phyloP scores from a whole-genome alignment of 805 yeast species.

The Spathaspora arborariae region DNA sequence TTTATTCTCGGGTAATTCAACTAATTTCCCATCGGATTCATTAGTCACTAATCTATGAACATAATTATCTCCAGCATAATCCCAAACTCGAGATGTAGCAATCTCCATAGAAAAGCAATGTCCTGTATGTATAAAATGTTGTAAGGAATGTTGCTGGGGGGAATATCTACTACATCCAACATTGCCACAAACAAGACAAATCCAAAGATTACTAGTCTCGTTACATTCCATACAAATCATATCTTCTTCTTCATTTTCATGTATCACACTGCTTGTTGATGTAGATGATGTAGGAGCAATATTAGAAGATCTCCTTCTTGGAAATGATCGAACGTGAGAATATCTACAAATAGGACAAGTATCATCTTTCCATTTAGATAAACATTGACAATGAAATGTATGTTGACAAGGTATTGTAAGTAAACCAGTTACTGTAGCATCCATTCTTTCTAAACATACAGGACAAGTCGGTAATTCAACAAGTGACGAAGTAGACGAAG shows the following conservation, averaged over 20 bases:
- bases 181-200: constrained; percentile 85
- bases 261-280: constrained; percentile 23
- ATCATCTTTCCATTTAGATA: constrained; percentile 85
- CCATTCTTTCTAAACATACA: constrained; percentile 87
- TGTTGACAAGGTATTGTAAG: constrained; percentile 90
- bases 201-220: constrained; percentile 68
- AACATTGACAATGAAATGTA: constrained; percentile 85
- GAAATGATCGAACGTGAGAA: constrained; percentile 46
- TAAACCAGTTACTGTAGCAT: constrained; percentile 72
- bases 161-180: constrained; percentile 87
- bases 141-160: constrained; percentile 78
- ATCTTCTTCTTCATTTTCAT: constrained; percentile 13
- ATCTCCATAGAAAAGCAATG: constrained; percentile 93
- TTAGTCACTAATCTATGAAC: constrained; percentile 84
- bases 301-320: constrained; percentile 19
- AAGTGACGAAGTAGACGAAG: constrained; percentile 8
- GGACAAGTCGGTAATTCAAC: constrained; percentile 88
- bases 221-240: constrained; percentile 55
- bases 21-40: constrained; percentile 85
- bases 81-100: constrained; percentile 86
- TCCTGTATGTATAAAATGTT: constrained; percentile 71
- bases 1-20: constrained; percentile 53
- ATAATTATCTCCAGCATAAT: constrained; percentile 85
- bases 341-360: constrained; percentile 90
- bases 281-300: constrained; percentile 9